Evolutionary conservation across 192 early-diverging fungal genomes (phyloP).

Genomic region (Polychytrium aggregatum): DNA sequence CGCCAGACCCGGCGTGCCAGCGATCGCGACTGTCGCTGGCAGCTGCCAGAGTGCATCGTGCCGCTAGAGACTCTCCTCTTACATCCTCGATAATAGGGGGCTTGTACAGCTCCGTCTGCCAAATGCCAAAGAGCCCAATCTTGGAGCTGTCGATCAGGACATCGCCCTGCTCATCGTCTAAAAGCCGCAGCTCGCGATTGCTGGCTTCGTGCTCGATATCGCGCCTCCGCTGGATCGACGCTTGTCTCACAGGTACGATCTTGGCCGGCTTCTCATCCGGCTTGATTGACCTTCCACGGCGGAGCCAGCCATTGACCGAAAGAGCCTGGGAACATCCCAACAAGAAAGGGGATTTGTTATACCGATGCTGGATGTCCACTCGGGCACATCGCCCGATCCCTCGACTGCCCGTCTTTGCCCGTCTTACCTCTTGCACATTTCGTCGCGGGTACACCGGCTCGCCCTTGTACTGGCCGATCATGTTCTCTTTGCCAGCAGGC

Average conservation of each 20-base stretch:
- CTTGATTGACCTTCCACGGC: constrained; percentile 43
- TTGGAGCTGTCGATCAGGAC: constrained; percentile 14
- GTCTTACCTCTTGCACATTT: constrained; percentile 50
- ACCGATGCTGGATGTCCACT: neutral
- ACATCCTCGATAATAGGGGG: constrained; percentile 53
- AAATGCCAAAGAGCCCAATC: constrained; percentile 63
- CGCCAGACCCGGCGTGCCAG: neutral
- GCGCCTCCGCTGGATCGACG: constrained; percentile 32
- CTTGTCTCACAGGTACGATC: constrained; percentile 28
- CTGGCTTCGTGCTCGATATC: constrained; percentile 21
- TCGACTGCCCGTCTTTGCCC: neutral
- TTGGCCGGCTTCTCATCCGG: constrained; percentile 28
- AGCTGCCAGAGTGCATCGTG: too few species aligned
- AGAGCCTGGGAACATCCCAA: neutral
- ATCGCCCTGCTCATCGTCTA: constrained; percentile 2
- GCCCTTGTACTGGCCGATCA: constrained; percentile 65
- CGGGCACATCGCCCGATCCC: neutral
- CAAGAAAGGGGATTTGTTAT: neutral
- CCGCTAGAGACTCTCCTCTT: constrained; percentile 6
- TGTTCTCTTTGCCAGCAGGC: constrained; percentile 39
- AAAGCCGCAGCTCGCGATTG: constrained; percentile 6
- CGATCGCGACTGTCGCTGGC: neutral
- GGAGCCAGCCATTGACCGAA: constrained; percentile 33
- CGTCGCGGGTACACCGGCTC: constrained; percentile 70
- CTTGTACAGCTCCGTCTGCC: constrained; percentile 70